phyloP scores from a whole-genome alignment of 2,329 filamentous ascomycete genomes.

The Bipolaris zeicola region DNA sequence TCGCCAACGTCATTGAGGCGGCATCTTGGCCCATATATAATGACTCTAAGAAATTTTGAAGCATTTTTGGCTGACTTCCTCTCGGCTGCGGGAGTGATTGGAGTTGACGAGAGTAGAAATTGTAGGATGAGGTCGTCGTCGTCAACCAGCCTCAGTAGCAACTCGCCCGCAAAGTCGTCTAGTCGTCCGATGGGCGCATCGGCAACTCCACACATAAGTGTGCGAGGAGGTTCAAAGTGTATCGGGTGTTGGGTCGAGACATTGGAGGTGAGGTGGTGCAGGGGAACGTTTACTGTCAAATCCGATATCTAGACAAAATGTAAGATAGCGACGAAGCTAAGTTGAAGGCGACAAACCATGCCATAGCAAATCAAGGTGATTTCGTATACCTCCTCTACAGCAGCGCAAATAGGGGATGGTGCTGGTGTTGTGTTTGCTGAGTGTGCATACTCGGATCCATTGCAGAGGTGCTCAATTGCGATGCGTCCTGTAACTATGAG shows the following conservation, averaged over 20 bases:
- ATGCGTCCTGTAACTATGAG: neutral
- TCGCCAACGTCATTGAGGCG: neutral
- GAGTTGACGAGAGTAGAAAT: neutral
- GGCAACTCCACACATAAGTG: neutral
- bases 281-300: neutral
- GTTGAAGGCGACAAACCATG: neutral
- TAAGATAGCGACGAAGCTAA: neutral
- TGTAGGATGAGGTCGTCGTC: slow-evolving; percentile 1
- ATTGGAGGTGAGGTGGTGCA: neutral
- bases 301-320: neutral
- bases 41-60: slow-evolving; percentile 1
- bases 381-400: neutral
- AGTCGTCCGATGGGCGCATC: neutral
- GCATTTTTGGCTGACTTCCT: neutral
- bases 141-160: neutral
- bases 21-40: neutral
- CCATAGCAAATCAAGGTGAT: neutral
- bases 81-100: neutral
- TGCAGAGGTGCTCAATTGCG: neutral
- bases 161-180: neutral
- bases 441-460: neutral
- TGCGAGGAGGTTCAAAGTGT: neutral
- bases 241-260: neutral
- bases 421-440: neutral
- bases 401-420: neutral